phyloP scores from a whole-genome alignment of 768 basidiomycete species.

The Mycena amicta region DNA sequence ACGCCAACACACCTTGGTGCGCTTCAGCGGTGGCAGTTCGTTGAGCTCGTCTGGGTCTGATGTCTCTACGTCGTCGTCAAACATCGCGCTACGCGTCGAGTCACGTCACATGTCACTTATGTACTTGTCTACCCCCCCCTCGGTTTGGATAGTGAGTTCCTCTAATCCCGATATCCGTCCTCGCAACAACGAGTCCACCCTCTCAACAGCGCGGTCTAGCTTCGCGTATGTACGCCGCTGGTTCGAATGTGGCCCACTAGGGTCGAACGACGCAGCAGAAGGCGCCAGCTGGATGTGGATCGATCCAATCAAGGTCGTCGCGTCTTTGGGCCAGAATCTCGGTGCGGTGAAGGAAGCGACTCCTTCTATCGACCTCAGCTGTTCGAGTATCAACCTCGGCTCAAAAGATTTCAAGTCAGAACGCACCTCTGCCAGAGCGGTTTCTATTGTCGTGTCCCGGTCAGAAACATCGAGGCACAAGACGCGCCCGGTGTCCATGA shows the following conservation, averaged over 20 bases:
- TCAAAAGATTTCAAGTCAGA: no score
- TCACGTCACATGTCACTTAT: background rate
- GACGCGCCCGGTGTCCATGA: conserved; percentile 89
- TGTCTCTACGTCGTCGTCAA: conserved; percentile 57
- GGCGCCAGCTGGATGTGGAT: conserved; percentile 87
- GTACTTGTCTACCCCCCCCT: conserved; percentile 33
- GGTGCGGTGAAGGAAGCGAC: conserved; percentile 79
- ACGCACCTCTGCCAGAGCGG: conserved; percentile 66
- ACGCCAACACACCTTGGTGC: conserved; percentile 3
- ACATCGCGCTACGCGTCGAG: background rate
- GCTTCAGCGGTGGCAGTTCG: conserved; percentile 31
- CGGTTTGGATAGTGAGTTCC: conserved; percentile 90
- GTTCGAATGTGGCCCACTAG: conserved; percentile 53
- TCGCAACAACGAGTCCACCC: conserved; percentile 74
- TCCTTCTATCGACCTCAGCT: conserved; percentile 80
- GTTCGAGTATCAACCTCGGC: no score
- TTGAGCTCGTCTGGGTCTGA: conserved; percentile 66
- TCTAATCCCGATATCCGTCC: conserved; percentile 78
- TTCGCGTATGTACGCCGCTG: conserved; percentile 55
- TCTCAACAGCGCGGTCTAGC: conserved; percentile 72
- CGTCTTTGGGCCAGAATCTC: conserved; percentile 96
- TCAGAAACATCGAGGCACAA: conserved; percentile 85
- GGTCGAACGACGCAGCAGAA: conserved; percentile 58
- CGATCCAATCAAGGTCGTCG: conserved; percentile 81
- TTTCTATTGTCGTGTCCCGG: conserved; percentile 53